A percentile compares a stretch with the other conserved stretches of the same genome.
Conservation (phyloP, 805 yeast genomes). For the Candida cerambycidarum region DNA sequence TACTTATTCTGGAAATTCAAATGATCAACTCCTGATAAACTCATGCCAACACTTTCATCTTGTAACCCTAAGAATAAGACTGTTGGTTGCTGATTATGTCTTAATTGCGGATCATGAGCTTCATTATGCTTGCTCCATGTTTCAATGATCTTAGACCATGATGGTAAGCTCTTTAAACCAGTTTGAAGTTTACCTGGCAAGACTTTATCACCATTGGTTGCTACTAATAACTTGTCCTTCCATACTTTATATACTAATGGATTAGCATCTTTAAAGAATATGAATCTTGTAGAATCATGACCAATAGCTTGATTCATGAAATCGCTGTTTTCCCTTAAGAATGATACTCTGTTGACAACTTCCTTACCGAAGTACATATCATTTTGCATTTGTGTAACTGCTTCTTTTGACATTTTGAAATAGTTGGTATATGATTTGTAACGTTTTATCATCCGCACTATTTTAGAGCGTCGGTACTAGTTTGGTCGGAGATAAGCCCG, state of each 20-base stretch:
- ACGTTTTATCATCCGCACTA: slow-evolving; percentile 9
- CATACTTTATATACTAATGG: slow-evolving; percentile 34
- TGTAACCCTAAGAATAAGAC: slow-evolving; percentile 46
- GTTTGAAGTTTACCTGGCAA: slow-evolving; percentile 2
- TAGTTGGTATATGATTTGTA: slow-evolving; percentile 6
- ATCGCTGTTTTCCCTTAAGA: slow-evolving; percentile 54
- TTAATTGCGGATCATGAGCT: slow-evolving; percentile 39
- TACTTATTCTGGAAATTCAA: slow-evolving; percentile 48
- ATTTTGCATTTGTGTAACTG: slow-evolving; percentile 18
- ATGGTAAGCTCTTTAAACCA: slow-evolving; percentile 22
- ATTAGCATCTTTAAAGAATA: slow-evolving; percentile 37
- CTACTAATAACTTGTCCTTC: slow-evolving; percentile 29
- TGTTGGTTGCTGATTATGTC: slow-evolving; percentile 36
- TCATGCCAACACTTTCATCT: slow-evolving; percentile 45
- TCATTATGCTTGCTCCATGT: slow-evolving; percentile 34
- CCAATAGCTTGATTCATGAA: slow-evolving; percentile 48
- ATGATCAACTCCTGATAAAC: slow-evolving; percentile 25
- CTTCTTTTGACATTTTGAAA: slow-evolving; percentile 19
- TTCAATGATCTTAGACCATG: slow-evolving; percentile 17
- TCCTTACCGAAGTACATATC: slow-evolving; percentile 47
- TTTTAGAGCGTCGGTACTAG: not conserved
- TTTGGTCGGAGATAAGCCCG: no score
- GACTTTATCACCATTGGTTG: slow-evolving; percentile 38
- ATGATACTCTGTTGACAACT: slow-evolving; percentile 63
- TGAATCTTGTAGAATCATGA: slow-evolving; percentile 49